Percentiles rank a stretch among this genome's conserved stretches.
These are phyloP conservation scores for Nectriaceae sp. DNA, from an alignment of 2,329 filamentous ascomycete genomes.

Conservation along the genomic window DNA sequence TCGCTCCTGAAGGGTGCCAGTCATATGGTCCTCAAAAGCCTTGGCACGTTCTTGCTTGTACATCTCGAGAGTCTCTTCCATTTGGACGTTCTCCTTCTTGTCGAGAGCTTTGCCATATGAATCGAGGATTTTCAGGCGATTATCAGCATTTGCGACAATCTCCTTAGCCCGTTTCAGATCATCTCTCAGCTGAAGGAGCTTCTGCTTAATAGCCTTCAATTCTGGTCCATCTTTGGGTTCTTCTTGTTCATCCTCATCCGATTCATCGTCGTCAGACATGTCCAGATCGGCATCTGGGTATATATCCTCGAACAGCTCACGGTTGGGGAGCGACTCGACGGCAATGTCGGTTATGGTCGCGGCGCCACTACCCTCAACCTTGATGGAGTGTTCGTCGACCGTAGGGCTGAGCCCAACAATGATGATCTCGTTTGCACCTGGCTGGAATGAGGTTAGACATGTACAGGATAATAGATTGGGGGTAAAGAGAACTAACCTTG, in stretches of 20 bases:
- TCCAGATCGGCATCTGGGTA: slow-evolving; percentile 50
- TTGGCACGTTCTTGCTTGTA: slow-evolving; percentile 46
- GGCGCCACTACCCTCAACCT: slow-evolving; percentile 57
- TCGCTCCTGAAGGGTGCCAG: slow-evolving; percentile 33
- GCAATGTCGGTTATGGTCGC: slow-evolving; percentile 63
- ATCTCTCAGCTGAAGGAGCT: slow-evolving; percentile 32
- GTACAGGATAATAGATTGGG: neutral
- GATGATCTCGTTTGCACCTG: slow-evolving; percentile 59
- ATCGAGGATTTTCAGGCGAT: slow-evolving; percentile 45
- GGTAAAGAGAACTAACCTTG: slow-evolving; percentile 19
- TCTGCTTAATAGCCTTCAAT: slow-evolving; percentile 29
- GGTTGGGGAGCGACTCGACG: slow-evolving; percentile 58
- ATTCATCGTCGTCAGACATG: slow-evolving; percentile 31
- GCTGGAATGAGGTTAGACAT: slow-evolving; percentile 33
- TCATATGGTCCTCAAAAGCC: slow-evolving; percentile 43
- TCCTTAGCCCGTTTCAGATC: slow-evolving; percentile 22
- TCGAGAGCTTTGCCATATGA: slow-evolving; percentile 40
- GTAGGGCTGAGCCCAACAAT: slow-evolving; percentile 57
- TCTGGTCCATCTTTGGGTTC: slow-evolving; percentile 21
- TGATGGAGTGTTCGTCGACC: slow-evolving; percentile 60
- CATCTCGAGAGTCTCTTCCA: slow-evolving; percentile 39
- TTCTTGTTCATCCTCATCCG: slow-evolving; percentile 28
- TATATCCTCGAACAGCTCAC: slow-evolving; percentile 54
- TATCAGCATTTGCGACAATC: slow-evolving; percentile 24
- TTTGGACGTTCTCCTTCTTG: slow-evolving; percentile 33